These are phyloP conservation scores for Solanum pimpinellifolium DNA, from an alignment of 257 asterid species.

Conservation along the genomic window DNA sequence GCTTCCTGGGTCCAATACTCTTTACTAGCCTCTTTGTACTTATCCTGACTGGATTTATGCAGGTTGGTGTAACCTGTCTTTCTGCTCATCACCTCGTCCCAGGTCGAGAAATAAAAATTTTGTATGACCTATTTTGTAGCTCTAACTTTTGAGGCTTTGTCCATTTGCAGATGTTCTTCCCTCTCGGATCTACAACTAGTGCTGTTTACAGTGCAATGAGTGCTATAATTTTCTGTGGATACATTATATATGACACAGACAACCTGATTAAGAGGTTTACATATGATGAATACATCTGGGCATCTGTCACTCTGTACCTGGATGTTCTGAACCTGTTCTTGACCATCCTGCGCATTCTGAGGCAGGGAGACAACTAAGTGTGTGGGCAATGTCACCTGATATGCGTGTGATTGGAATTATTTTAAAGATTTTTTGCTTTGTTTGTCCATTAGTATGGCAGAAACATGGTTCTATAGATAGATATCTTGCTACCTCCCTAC, in stretches of 20 bases:
- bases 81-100: neutral
- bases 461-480: neutral
- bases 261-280: constrained; percentile 95
- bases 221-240: constrained; percentile 90
- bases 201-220: constrained; percentile 72
- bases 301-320: constrained; percentile 88
- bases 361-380: constrained; percentile 61
- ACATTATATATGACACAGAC: constrained; percentile 77
- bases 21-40: constrained; percentile 81
- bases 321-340: constrained; percentile 93
- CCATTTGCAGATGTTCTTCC: constrained; percentile 66
- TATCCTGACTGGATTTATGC: constrained; percentile 73
- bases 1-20: constrained; percentile 88
- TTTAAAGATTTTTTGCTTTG: neutral
- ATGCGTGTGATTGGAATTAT: neutral
- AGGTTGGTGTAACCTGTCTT: constrained; percentile 28
- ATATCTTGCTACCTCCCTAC: neutral
- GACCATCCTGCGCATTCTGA: constrained; percentile 83
- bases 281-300: constrained; percentile 96
- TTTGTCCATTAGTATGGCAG: neutral
- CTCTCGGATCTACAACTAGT: constrained; percentile 61
- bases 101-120: neutral
- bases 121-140: neutral
- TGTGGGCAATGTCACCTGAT: neutral
- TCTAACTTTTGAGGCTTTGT: neutral